phyloP scores from a whole-genome alignment of 2,329 filamentous ascomycete genomes.

The Pseudogymnoascus sp. region DNA sequence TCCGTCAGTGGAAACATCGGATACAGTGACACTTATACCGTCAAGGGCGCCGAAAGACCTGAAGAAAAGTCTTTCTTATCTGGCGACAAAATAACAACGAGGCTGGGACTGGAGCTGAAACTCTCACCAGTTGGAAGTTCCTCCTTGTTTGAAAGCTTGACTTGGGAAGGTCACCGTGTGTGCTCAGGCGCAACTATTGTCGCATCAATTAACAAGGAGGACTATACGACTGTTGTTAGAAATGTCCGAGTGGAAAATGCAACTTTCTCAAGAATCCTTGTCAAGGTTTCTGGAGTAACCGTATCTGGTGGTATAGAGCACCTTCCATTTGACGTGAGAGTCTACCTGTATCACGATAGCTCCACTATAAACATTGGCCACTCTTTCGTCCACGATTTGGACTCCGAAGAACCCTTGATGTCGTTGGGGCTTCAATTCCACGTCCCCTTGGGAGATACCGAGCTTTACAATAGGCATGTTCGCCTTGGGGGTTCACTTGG shows the following conservation, averaged over 20 bases:
- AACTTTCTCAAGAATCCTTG: not conserved
- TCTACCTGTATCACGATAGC: not conserved
- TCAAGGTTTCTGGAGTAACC: not conserved
- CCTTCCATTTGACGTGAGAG: not conserved
- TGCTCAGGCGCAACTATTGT: not conserved
- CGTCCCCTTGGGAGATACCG: not conserved
- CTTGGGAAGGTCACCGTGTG: not conserved
- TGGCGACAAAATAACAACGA: slow-evolving; percentile 13
- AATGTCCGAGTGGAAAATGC: not conserved
- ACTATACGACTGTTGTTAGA: not conserved
- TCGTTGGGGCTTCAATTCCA: not conserved
- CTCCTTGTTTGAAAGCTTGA: not conserved
- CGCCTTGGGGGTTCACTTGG: slow-evolving; percentile 22
- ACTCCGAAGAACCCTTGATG: not conserved
- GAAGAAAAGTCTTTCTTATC: slow-evolving; percentile 21
- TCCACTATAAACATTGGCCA: slow-evolving; percentile 23
- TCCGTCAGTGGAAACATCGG: not conserved
- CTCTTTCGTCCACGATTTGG: slow-evolving; percentile 15
- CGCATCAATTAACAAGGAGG: not conserved
- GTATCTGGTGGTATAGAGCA: not conserved
- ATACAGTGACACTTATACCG: not conserved
- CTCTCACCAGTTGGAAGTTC: not conserved
- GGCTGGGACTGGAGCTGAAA: not conserved
- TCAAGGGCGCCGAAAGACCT: slow-evolving; percentile 6
- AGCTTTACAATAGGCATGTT: not conserved